These are phyloP conservation scores for Phaeosphaeriaceae sp. DNA, from an alignment of 2,329 filamentous ascomycete species.

Conservation along the genomic window DNA sequence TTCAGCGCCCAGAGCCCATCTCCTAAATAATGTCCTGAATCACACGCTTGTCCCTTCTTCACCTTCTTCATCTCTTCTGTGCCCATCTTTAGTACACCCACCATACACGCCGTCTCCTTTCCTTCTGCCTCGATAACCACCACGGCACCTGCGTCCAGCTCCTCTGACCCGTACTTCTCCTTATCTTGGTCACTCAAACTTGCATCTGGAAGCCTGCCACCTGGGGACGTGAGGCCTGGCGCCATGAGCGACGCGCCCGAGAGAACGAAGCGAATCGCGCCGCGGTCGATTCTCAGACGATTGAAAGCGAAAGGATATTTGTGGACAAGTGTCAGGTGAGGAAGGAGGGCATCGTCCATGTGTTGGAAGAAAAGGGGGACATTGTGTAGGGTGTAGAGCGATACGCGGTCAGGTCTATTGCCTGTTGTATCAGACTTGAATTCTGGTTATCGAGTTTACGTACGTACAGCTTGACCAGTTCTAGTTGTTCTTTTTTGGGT, in stretches of 20 bases:
- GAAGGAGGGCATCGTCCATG: conserved; percentile 76
- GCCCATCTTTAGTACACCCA: conserved; percentile 81
- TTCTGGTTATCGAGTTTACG: neutral
- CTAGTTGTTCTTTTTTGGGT: conserved; percentile 90
- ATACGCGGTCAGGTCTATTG: conserved; percentile 77
- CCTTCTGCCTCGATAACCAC: conserved; percentile 93
- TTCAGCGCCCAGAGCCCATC: conserved; percentile 88
- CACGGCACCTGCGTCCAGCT: conserved; percentile 79
- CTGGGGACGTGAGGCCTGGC: conserved; percentile 83
- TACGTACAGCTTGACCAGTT: conserved; percentile 80
- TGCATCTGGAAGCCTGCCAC: conserved; percentile 75
- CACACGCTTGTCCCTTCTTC: conserved; percentile 92
- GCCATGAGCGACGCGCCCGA: conserved; percentile 95
- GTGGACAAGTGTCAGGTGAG: conserved; percentile 89
- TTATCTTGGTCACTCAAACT: conserved; percentile 43
- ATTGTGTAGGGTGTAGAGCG: conserved; percentile 81
- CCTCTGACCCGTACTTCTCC: conserved; percentile 62
- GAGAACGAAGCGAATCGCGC: conserved; percentile 95
- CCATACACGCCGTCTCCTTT: conserved; percentile 87
- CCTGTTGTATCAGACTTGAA: conserved; percentile 7
- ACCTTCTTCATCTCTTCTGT: conserved; percentile 93
- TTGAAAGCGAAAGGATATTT: conserved; percentile 85
- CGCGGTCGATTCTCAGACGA: conserved; percentile 87
- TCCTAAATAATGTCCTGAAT: conserved; percentile 90
- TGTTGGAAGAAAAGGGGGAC: conserved; percentile 92